phyloP scores from a whole-genome alignment of 345 rosid species.

The Salix exigua region DNA sequence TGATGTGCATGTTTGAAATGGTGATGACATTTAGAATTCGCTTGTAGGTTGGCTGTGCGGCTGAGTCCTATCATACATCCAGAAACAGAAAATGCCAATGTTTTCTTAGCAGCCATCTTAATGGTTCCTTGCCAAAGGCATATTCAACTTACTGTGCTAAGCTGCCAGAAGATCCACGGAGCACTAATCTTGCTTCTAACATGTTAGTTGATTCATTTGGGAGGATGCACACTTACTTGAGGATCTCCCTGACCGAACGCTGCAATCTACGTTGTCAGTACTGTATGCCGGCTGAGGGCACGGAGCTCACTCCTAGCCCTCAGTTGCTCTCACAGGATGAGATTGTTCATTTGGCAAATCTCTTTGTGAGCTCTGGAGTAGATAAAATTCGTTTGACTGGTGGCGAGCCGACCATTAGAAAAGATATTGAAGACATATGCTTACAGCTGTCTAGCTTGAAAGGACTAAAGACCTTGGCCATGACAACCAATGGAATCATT shows the following conservation, averaged over 20 bases:
- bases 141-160: constrained; percentile 42
- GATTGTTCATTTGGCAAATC: constrained; percentile 63
- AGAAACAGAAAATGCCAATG: not conserved
- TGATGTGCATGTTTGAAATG: not conserved
- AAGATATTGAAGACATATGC: constrained; percentile 78
- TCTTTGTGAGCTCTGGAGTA: constrained; percentile 81
- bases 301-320: constrained; percentile 71
- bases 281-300: constrained; percentile 93
- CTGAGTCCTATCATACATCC: constrained; percentile 3
- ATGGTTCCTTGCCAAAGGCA: constrained; percentile 8
- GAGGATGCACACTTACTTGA: constrained; percentile 77
- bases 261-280: constrained; percentile 95
- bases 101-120: not conserved
- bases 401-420: constrained; percentile 88
- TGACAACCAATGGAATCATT: constrained; percentile 84
- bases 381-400: constrained; percentile 89
- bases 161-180: constrained; percentile 34
- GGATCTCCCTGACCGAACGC: constrained; percentile 88
- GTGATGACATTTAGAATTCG: not conserved
- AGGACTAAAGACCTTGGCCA: constrained; percentile 75
- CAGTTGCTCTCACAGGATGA: constrained; percentile 56
- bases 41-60: constrained; percentile 17
- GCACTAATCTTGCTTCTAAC: constrained; percentile 46
- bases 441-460: constrained; percentile 57
- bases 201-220: constrained; percentile 89